phyloP scores from a whole-genome alignment of 176 grass and related monocot genomes.

The Zea luxurians region DNA sequence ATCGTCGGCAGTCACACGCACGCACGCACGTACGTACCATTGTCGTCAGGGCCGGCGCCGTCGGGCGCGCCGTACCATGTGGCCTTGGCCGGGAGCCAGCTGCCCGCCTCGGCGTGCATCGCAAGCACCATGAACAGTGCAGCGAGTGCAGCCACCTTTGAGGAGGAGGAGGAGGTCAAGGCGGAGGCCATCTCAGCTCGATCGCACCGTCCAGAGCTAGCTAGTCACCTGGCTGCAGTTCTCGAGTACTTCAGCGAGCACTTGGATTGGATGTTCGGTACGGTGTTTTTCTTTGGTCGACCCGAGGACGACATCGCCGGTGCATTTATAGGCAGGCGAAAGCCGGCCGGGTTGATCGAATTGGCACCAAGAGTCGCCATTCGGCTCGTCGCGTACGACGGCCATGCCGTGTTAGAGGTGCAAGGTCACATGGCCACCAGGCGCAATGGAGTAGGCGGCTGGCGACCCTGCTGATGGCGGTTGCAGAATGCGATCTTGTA shows the following conservation, averaged over 20 bases:
- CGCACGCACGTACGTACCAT: slow-evolving; percentile 19
- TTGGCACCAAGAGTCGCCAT: slow-evolving; percentile 10
- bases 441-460: slow-evolving; percentile 39
- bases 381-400: background rate
- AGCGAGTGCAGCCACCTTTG: slow-evolving; percentile 16
- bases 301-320: background rate
- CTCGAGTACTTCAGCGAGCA: background rate
- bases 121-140: slow-evolving; percentile 22
- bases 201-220: background rate
- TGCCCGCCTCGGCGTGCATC: background rate
- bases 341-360: background rate
- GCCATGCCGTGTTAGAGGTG: slow-evolving; percentile 31
- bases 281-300: background rate
- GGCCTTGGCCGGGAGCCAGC: slow-evolving; percentile 43
- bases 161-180: background rate
- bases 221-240: too few species aligned
- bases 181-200: slow-evolving; percentile 13
- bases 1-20: background rate
- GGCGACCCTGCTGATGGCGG: slow-evolving; percentile 10
- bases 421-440: slow-evolving; percentile 41
- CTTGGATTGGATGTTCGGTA: background rate
- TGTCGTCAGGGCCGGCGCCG: slow-evolving; percentile 60
- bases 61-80: slow-evolving; percentile 70
- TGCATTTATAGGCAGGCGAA: slow-evolving; percentile 35
- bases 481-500: background rate